Evolutionary conservation across 768 basidiomycete genomes (phyloP).

Genomic region (Crassisporium funariophilum): DNA sequence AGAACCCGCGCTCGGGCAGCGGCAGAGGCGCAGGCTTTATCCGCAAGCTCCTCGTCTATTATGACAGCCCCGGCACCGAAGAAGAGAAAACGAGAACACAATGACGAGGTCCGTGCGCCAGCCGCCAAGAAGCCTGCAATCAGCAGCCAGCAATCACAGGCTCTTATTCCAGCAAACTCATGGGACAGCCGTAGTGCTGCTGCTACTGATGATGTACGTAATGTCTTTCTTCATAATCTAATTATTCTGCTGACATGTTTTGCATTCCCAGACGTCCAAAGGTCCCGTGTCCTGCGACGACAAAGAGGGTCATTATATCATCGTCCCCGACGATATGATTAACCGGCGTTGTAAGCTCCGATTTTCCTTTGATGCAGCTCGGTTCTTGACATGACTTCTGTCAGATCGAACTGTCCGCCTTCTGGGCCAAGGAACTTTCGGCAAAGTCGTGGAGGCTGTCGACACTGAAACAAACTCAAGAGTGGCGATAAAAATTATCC

Average conservation of each 20-base stretch:
- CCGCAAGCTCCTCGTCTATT: constrained; percentile 65
- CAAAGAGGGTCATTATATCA: constrained; percentile 98
- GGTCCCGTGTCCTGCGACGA: constrained; percentile 83
- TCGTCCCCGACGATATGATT: constrained; percentile 89
- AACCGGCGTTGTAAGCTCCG: constrained; percentile 72
- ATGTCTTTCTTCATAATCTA: constrained; percentile 19
- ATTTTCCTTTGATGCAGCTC: constrained; percentile 7
- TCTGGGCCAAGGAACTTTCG: constrained; percentile 97
- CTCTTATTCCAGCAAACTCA: constrained; percentile 55
- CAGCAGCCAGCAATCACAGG: constrained; percentile 51
- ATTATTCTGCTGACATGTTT: constrained; percentile 27
- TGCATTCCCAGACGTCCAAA: constrained; percentile 58
- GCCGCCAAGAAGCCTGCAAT: constrained; percentile 62
- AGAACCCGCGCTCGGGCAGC: constrained; percentile 85
- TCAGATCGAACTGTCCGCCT: constrained; percentile 89
- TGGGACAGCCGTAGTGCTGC: constrained; percentile 69
- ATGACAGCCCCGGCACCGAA: constrained; percentile 73
- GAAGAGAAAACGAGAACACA: constrained; percentile 81
- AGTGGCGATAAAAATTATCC: constrained; percentile 98
- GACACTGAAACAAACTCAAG: constrained; percentile 73
- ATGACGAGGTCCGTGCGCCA: constrained; percentile 71
- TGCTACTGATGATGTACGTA: constrained; percentile 68
- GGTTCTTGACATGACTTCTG: constrained; percentile 18
- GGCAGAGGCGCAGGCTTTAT: constrained; percentile 80
- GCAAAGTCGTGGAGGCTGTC: constrained; percentile 94